Base-by-base conservation (phyloP, 2,329 filamentous ascomycete genomes). In the Tolypocladium tropicale region DNA sequence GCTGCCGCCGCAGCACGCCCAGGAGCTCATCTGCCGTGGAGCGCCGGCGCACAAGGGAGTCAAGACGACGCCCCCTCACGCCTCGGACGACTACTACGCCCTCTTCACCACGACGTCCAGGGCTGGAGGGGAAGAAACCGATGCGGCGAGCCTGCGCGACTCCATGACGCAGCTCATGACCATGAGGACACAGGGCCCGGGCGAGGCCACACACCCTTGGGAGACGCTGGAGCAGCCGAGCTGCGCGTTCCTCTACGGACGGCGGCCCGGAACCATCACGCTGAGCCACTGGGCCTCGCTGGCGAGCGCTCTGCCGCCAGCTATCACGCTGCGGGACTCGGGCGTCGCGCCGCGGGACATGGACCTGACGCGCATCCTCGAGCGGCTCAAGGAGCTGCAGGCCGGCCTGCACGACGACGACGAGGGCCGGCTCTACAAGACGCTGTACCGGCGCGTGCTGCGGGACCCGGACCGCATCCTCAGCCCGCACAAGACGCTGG, bases 161-260 rank as follows among this genome's bases (percentile, higher is more conserved):
- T 68, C 76, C 53, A 83, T 83, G 80, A 77, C 73, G 10, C 77
- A 82, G 68, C 75, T 83, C 62, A 82, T 81, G 75, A 82, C 79
- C 2, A 68, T 83, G 64, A 72, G 76, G 30, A 70, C 79, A 16
- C 71, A 76, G 56, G 74, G 76, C 4, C 63, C 68, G 0, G 73
- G 72, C 5, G 64, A 71, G 18, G 73, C 79, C 49, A 65, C 67
- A 3, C 67, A 74, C 57, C 85, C 84, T 2, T 90, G 84, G 87
- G 81, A 86, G 59, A 85, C 86, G 1, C 74, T 90, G 30, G 88
- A 91, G 65, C 86, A 90, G 64, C 88, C 88, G 5, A 89, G 85
- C 66, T 83, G 84, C 68, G 78, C 83, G 0, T 88, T 87, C 66
- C 81, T 78, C 60, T 86, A 83, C 67, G 88, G 88, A 14, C 74